phyloP scores from a whole-genome alignment of 1,139 yeast genomes.

The Yamadazyma conglobata region DNA sequence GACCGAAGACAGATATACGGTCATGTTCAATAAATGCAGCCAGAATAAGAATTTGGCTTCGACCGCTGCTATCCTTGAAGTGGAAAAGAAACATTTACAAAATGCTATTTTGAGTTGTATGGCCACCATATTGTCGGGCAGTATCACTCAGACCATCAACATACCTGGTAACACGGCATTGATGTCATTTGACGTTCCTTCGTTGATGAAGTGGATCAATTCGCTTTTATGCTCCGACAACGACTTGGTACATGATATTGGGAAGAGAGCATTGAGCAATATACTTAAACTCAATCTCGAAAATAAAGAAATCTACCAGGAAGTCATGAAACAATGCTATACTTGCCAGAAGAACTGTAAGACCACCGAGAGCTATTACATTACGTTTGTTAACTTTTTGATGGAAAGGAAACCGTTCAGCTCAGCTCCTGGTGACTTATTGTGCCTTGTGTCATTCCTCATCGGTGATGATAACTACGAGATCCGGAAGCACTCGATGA shows the following conservation, averaged over 20 bases:
- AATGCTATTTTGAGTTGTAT: slow-evolving; percentile 74
- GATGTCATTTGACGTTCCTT: slow-evolving; percentile 67
- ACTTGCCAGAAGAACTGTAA: slow-evolving; percentile 48
- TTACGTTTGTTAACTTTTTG: slow-evolving; percentile 64
- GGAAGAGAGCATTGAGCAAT: slow-evolving; percentile 69
- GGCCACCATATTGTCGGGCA: slow-evolving; percentile 74
- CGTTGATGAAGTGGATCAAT: slow-evolving; percentile 75
- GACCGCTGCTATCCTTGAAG: slow-evolving; percentile 74
- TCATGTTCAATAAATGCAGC: slow-evolving; percentile 51
- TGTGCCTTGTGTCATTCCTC: slow-evolving; percentile 65
- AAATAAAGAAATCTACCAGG: slow-evolving; percentile 54
- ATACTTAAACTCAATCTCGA: slow-evolving; percentile 59
- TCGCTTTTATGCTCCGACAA: slow-evolving; percentile 58
- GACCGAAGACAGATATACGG: slow-evolving; percentile 63
- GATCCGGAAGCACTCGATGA: slow-evolving; percentile 62
- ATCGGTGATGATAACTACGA: slow-evolving; percentile 62
- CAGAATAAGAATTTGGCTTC: slow-evolving; percentile 48
- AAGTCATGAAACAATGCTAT: slow-evolving; percentile 69
- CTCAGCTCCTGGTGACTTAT: slow-evolving; percentile 50
- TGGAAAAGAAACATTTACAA: slow-evolving; percentile 73
- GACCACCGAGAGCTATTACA: slow-evolving; percentile 65
- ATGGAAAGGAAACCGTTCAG: slow-evolving; percentile 35
- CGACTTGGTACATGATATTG: slow-evolving; percentile 60
- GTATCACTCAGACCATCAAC: slow-evolving; percentile 49
- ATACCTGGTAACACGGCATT: slow-evolving; percentile 42